Base-by-base conservation (phyloP, 2,329 filamentous ascomycete genomes). In the Malbranchea cinnamomea region DNA sequence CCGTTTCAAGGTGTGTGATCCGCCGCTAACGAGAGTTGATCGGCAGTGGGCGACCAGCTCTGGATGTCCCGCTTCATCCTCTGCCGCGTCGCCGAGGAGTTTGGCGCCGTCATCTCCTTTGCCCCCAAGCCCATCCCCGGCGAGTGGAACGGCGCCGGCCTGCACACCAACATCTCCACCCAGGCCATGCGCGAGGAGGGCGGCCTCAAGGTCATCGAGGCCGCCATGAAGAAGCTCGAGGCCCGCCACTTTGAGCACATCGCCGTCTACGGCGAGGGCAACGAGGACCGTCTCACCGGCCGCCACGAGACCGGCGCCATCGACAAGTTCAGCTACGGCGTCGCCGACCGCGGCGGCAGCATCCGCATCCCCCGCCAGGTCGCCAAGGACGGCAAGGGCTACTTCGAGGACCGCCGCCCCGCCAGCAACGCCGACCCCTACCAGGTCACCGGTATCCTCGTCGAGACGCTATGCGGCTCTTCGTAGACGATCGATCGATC, bases 91-190 rank as follows among this genome's bases (percentile, higher is more conserved):
- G 81, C 87, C 31, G 89, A 98, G 59, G 87, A 95, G 52, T 94
- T 94, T 50, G 89, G 87, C 50, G 85, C 78, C 59, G 85, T 85
- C 71, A 85, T 95, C 41, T 91, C 87, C 22, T 78, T 94, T 57
- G 73, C 85, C 52, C 89, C 89, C 54, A 98, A 98, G 74, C 87
- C 87, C 43, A 85, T 95, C 43, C 74, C 76, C 35, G 87, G 87
- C 50, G 78, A 91, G 67, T 95, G 89, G 87, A 95, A 95, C 68
- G 89, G 87, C 50, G 83, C 83, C 37, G 83, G 83, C 59, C 76
- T 93, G 29, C 84, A 92, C 71, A 77, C 68, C 68, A 91, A 95
- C 73, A 89, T 94, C 57, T 92, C 82, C 26, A 87, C 81, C 48
- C 72, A 77, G 57, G 74, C 77, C 47, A 98, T 89, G 72, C 83